phyloP scores from a whole-genome alignment of 2,329 filamentous ascomycete species.

The Monilinia vaccinii-corymbosi region DNA sequence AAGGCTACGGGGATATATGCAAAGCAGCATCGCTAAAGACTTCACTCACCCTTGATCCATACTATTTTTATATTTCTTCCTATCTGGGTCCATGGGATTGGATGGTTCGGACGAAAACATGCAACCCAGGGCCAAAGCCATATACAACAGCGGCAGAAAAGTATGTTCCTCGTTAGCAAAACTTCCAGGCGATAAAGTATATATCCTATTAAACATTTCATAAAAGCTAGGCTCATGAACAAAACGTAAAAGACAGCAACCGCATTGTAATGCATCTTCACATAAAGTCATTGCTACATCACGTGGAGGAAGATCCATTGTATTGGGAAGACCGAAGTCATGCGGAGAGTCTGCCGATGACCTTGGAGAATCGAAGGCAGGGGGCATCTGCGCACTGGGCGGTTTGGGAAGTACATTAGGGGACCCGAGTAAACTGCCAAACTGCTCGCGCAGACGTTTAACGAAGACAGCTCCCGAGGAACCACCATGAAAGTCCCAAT shows the following conservation, averaged over 20 bases:
- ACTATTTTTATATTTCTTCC: slow-evolving; percentile 41
- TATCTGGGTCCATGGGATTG: slow-evolving; percentile 36
- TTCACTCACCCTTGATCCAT: slow-evolving; percentile 47
- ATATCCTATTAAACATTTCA: slow-evolving; percentile 66
- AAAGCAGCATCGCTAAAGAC: neutral
- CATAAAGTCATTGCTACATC: slow-evolving; percentile 45
- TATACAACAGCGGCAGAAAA: slow-evolving; percentile 63
- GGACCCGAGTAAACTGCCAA: slow-evolving; percentile 65
- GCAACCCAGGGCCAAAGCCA: slow-evolving; percentile 62
- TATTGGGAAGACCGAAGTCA: slow-evolving; percentile 25
- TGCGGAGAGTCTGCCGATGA: slow-evolving; percentile 26
- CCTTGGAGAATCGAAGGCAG: slow-evolving; percentile 26
- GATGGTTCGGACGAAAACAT: slow-evolving; percentile 55
- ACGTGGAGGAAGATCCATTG: slow-evolving; percentile 59
- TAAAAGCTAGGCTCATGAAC: slow-evolving; percentile 79
- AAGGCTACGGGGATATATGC: neutral
- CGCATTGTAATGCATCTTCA: slow-evolving; percentile 47
- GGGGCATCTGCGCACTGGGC: slow-evolving; percentile 31
- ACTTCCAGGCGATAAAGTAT: slow-evolving; percentile 55
- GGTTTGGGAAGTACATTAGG: slow-evolving; percentile 48
- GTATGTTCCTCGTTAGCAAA: slow-evolving; percentile 56
- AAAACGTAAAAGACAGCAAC: slow-evolving; percentile 54
- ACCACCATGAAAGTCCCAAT: slow-evolving; percentile 91
- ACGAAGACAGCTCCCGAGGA: slow-evolving; percentile 90
- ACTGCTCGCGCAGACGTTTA: slow-evolving; percentile 76